Evolutionary conservation across 2,329 filamentous ascomycete species (phyloP), one percentile per base, ranked within the genome.

Genomic region (Penicillium griseofulvum): DNA sequence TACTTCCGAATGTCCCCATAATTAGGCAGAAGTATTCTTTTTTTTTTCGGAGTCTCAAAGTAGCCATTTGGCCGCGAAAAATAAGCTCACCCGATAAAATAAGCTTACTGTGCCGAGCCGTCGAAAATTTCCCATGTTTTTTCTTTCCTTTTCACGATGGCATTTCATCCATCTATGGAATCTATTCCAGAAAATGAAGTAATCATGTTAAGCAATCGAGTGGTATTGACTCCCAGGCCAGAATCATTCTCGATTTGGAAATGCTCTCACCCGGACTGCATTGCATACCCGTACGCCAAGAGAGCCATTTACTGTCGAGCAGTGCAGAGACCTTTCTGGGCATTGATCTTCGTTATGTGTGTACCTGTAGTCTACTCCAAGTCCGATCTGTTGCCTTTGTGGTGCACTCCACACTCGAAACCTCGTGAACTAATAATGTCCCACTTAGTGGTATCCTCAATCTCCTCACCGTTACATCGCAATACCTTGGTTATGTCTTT

Each of bases 291-390:
- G 16, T 44, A 19, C 24, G 50, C 48, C 6, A 49, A 29, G 16
- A 46, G 36, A 10, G 41, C 49, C 14, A 24, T 55, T 5, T 50
- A 53, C 28, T 55, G 55, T 11, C 34, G 52, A 8, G 19, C 12
- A 17, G 11, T 55, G 5, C 39, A 31, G 14, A 29, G 55, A 26
- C 55, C 49, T 10, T 28, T 59, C 7, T 55, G 52, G 41, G 28
- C 38, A 33, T 10, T 59, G 7, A 46, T 58, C 10, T 42, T 47
- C 33, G n/a, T 53, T n/a, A 10, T 58, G 57, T 59, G 29, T 4
- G 55, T 52, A 36, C 6, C 41, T 42, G 3, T 17, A 31, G 29
- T 12, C 7, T 37, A 36, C 4, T 16, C 11, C 14, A 4, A 5
- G 12, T 17, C 38, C 45, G 29, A 45, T 28, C n/a, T 34, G 11